Base-by-base conservation (phyloP, 257 asterid genomes). In the Haberlea rhodopensis region DNA sequence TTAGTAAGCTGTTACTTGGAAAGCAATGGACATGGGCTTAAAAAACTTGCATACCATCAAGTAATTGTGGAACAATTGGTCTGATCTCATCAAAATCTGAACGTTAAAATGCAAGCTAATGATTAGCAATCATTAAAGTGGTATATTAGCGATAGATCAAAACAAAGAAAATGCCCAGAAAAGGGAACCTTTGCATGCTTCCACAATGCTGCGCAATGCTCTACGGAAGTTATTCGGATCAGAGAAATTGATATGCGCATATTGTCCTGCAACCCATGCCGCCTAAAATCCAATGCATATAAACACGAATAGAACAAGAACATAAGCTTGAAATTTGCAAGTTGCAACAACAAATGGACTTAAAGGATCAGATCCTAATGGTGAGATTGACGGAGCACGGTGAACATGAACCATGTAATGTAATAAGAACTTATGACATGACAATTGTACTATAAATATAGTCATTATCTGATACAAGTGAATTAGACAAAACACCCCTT, bases 261-360 rank as follows among this genome's bases (percentile, higher is more conserved):
- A 94, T 79, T 94, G 97, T 66, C 99, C 99, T 16, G 99, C 96
- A 83, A 94, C 99, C 99, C 99, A 94, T 27, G 99, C 97, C 21
- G 99, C 99, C 99, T 94, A 74, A 57, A 70, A 55, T 48, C 76
- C 66, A 57, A 61, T 55, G 65, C 43, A 62, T 60, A 60, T 58
- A 53, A 58, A 46, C 51, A 53, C n/a, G 68, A 69, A 48, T 18
- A 65, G 49, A 31, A 66, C 25, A 59, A 29, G 55, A 20, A 23
- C 53, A 46, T 29, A 66, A 59, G 59, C 63, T 62, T 48, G 68
- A 57, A 49, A 60, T 23, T 64, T 57, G 48, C n/a, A 66, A 31
- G 28, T 54, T 18, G 43, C 20, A 45, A 46, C 9, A 26, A 43
- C 6, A 29, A 66, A 65, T 23, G 22, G 28, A 66, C n/a, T 57